Conservation (phyloP, 2,329 filamentous ascomycete genomes). For the Aureobasidium uvarum region DNA sequence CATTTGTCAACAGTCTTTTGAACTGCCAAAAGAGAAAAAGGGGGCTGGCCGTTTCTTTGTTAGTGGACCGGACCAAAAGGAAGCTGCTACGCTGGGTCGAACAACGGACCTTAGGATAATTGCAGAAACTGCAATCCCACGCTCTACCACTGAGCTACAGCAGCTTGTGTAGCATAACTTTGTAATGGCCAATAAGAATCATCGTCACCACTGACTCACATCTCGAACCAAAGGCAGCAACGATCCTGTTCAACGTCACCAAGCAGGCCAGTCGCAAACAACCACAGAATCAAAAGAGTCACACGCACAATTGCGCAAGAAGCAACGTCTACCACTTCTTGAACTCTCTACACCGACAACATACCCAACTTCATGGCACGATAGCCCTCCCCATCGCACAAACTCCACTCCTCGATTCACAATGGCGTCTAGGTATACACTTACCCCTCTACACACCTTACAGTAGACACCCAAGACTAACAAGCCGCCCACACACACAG, state of each 20-base stretch:
- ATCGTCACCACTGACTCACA: fast-evolving
- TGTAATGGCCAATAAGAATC: neutral
- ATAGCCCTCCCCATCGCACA: neutral
- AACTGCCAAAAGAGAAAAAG: neutral
- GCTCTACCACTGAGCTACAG: slow-evolving; percentile 27
- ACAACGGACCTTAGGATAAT: slow-evolving; percentile 26
- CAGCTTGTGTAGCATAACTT: neutral
- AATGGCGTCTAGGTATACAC: slow-evolving; percentile 29
- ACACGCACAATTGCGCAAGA: neutral
- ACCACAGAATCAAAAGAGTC: neutral
- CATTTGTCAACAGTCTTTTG: neutral
- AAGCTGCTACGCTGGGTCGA: slow-evolving; percentile 27
- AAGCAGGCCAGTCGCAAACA: neutral
- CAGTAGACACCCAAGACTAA: slow-evolving; percentile 30
- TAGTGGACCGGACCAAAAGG: neutral
- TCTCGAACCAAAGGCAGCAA: neutral
- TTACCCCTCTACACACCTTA: neutral
- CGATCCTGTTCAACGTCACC: neutral
- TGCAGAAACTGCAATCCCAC: slow-evolving; percentile 25
- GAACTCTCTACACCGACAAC: neutral
- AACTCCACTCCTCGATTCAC: neutral
- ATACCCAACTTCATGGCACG: slow-evolving; percentile 3
- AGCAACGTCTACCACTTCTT: neutral
- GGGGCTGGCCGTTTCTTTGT: neutral
- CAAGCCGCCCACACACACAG: slow-evolving; percentile 28